Evolutionary conservation across 2,329 filamentous ascomycete genomes (phyloP), one percentile per base, ranked within the genome.

Genomic region (Cladophialophora yegresii): DNA sequence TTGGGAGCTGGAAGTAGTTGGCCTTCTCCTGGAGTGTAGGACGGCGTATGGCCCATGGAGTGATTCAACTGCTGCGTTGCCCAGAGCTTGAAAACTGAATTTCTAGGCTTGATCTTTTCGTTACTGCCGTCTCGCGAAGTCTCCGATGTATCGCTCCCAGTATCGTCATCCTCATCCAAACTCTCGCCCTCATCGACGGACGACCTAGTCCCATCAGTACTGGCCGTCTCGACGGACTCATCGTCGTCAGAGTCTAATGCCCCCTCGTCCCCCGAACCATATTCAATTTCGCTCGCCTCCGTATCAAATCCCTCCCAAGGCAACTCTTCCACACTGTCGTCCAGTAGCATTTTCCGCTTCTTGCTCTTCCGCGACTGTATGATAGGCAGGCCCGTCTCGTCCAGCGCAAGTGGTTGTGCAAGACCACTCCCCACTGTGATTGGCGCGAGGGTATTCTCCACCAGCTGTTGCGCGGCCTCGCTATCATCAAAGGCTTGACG

Each of bases 11-110:
- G 65, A 28, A 79, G 69, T 16, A 77, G 76, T 36, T 80, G 76
- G 50, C 78, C 76, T 62, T 77, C 75, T 23, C 71, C 71, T 9
- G 75, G 71, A 30, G 73, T 75, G 50, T 79, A 77, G 13, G 72
- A 74, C 53, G 77, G 76, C 16, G 75, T 81, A 71, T 87, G 88
- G 5, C 92, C 93, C 33, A 96, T 81, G 4, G 90, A 89, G 71
- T 93, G 85, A 72, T 97, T 96, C 63, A 93, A 85, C 76, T 95
- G 89, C 71, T 91, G 87, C 32, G 88, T 87, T 22, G 95, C 95
- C 95, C 95, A 99, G 2, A 89, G 85, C 76, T 98, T 98, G 82
- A 99, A 99, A 0, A 91, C 92, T 1, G 86, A 89, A 49, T 77
- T 74, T 61, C 79, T 74, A 43, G 78, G 75, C 70, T 75, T 30